Base-by-base conservation (phyloP, 116 monocot genomes). In the Thalassia testudinum region DNA sequence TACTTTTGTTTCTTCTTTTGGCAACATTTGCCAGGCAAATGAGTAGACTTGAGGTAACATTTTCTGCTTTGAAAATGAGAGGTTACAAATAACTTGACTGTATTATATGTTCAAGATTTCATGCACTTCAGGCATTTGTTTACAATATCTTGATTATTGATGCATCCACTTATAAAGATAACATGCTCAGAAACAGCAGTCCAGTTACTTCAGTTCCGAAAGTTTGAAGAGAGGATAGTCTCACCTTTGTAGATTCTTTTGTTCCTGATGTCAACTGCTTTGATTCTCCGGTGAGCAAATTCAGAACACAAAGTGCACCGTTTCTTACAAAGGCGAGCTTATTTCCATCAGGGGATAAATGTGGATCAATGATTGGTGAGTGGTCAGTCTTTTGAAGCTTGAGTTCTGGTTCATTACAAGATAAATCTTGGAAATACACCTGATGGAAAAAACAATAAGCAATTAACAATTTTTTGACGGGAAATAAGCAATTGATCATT, bases 321-420 rank as follows among this genome's bases (percentile, higher is more conserved):
- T 85, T 77, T 63, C 57, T 76, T 37, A 97, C 85, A 67, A 77
- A 97, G 14, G 97, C 89, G 34, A 97, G 61, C 85, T 75, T 76
- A 61, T 10, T 85, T 50, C 97, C 97, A 75, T 97, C 82, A 38
- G 97, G 82, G 53, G 89, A 97, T 37, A 97, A 56, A 71, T 89
- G 85, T 16, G 97, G 89, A 47, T 97, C 97, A 54, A 97, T 85
- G 37, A 97, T 77, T 14, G 97, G 85, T 21, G 89, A 88, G 21
- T 37, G 66, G 50, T 71, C 57, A 42, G 58, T 52, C 43, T 76
- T 73, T 21, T 43, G 59, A 26, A 97, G 65, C 70, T 78, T 85
- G 55, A 82, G 49, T 45, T 89, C 82, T 23, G 93, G 76, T 27
- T 76, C 74, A 45, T 72, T 72, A 37, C 72, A 78, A 58, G 59